Base-by-base conservation (phyloP, 139 green algal species). In the Gonium pectorale region DNA sequence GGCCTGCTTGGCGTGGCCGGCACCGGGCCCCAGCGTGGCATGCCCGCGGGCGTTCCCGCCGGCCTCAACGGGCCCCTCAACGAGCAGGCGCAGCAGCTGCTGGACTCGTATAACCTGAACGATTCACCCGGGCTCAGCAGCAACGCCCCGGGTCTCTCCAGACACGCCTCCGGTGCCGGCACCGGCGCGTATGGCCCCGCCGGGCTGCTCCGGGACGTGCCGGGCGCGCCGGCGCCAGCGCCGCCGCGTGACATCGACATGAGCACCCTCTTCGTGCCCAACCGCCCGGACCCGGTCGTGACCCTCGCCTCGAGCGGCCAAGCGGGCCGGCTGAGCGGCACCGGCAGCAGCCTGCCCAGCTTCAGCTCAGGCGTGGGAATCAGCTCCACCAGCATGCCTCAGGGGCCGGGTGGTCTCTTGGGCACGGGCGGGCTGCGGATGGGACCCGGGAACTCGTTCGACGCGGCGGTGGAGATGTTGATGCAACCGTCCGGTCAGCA, bases 401-500 rank as follows among this genome's bases (percentile, higher is more conserved):
- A n/a, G n/a, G n/a, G n/a, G n/a, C n/a, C n/a, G n/a, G n/a, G n/a
- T n/a, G n/a, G n/a, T n/a, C n/a, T n/a, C n/a, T n/a, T n/a, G n/a
- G n/a, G n/a, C n/a, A n/a, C n/a, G n/a, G n/a, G 17, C 44, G 43
- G 68, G 40, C 26, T 74, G 67, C 38, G 67, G 40, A 31, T 77
- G 68, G 43, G 24, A n/a, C 24, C 43, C 15, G 68, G 70, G 21
- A 46, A 79, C 15, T 17, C 46, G 8, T 79, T 66, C 24, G 70
- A 79, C n/a, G 70, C 70, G 46, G 49, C 38, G 7, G 54, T 81
- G 19, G 54, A 81, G 54, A 69, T 70, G 73, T 17, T 86, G 13
- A 66, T 79, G 79, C 79, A 79, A 62, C 35, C 49, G 3, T 43
- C 44, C 11, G 31, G 62, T 31, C 60, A 81, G 71, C 43, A 63